These are phyloP conservation scores for Plicaturopsis crispa DNA, from an alignment of 768 basidiomycete genomes.

Conservation along the genomic window DNA sequence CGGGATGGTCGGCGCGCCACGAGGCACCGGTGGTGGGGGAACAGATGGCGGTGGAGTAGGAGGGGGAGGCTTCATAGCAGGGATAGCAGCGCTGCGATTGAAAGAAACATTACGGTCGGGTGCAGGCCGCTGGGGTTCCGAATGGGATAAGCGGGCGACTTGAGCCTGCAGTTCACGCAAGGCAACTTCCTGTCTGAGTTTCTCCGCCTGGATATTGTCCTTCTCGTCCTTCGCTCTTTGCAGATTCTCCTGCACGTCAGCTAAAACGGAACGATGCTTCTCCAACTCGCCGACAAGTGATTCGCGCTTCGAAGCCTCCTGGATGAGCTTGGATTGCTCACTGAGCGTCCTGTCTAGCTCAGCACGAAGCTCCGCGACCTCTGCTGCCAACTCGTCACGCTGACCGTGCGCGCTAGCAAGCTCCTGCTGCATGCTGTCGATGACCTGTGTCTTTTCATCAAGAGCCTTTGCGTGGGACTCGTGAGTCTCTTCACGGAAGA, in stretches of 20 bases:
- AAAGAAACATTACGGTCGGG: constrained; percentile 49
- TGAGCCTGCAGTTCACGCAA: constrained; percentile 79
- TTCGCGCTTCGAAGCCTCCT: constrained; percentile 70
- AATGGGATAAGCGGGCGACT: constrained; percentile 48
- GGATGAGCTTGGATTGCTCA: constrained; percentile 56
- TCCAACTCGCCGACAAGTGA: constrained; percentile 72
- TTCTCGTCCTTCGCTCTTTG: constrained; percentile 80
- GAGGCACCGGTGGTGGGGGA: constrained; percentile 78
- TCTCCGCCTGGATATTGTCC: constrained; percentile 69
- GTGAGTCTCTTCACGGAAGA: constrained; percentile 23
- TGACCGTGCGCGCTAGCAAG: constrained; percentile 32
- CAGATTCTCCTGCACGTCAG: constrained; percentile 70
- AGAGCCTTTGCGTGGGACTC: constrained; percentile 28
- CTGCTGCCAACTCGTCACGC: constrained; percentile 32
- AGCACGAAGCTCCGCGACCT: constrained; percentile 39
- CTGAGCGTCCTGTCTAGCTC: constrained; percentile 52
- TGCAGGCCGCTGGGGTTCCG: constrained; percentile 43
- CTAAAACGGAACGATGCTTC: constrained; percentile 64
- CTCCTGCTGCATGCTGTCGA: constrained; percentile 43
- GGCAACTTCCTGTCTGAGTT: constrained; percentile 55
- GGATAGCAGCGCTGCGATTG: constrained; percentile 51
- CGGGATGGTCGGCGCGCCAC: constrained; percentile 22
- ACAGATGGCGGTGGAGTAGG: constrained; percentile 83
- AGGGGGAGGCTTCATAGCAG: constrained; percentile 74
- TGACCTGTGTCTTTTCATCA: constrained; percentile 38